Evolutionary conservation across 2,329 filamentous ascomycete species (phyloP).

Genomic region (Cadophora luteo-olivacea): DNA sequence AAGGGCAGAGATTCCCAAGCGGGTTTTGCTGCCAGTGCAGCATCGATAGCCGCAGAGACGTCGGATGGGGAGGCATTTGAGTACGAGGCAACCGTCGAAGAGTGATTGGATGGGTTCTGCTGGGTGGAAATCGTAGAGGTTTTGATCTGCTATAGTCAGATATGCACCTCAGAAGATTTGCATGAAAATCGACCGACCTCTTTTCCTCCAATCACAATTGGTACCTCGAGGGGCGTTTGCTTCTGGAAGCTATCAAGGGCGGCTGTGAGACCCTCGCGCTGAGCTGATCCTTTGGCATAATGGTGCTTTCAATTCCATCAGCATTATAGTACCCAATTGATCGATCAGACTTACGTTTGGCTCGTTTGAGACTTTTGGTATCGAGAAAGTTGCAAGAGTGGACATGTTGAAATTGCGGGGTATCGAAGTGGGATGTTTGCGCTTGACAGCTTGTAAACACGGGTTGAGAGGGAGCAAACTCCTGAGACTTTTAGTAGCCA

Average conservation of each 20-base stretch:
- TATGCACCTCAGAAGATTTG: not conserved
- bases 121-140: slow-evolving; percentile 72
- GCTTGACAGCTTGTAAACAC: slow-evolving; percentile 32
- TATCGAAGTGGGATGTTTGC: slow-evolving; percentile 29
- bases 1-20: slow-evolving; percentile 89
- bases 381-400: slow-evolving; percentile 79
- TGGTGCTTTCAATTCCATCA: slow-evolving; percentile 67
- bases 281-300: slow-evolving; percentile 82
- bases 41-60: slow-evolving; percentile 79
- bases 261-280: slow-evolving; percentile 76
- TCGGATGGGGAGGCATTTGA: slow-evolving; percentile 80
- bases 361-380: slow-evolving; percentile 88
- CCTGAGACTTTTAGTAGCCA: slow-evolving; percentile 39
- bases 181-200: slow-evolving; percentile 58
- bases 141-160: slow-evolving; percentile 60
- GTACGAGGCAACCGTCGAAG: slow-evolving; percentile 79
- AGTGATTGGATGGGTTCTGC: slow-evolving; percentile 83
- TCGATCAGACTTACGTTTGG: slow-evolving; percentile 77
- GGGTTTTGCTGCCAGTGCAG: slow-evolving; percentile 84
- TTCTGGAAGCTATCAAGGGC: slow-evolving; percentile 75
- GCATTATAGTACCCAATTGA: slow-evolving; percentile 22
- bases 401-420: slow-evolving; percentile 41
- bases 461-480: slow-evolving; percentile 35
- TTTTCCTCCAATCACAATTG: slow-evolving; percentile 83
- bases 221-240: slow-evolving; percentile 76